These are phyloP conservation scores for Pichia sp. DNA, from an alignment of 1,139 yeast genomes.

Conservation along the genomic window DNA sequence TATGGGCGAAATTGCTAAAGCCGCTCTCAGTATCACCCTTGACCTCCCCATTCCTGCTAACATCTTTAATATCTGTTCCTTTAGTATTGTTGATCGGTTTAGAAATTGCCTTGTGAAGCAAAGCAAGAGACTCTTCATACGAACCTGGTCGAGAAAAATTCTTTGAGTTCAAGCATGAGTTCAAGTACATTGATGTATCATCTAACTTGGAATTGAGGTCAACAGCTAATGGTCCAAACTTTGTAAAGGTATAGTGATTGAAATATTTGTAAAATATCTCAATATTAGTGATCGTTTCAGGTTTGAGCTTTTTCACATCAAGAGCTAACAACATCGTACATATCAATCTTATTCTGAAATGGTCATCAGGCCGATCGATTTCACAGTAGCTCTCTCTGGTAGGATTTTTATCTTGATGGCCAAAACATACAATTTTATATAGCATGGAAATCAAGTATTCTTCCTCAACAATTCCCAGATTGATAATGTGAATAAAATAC, in stretches of 20 bases:
- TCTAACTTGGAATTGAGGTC: conserved; percentile 57
- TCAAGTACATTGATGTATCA: conserved; percentile 38
- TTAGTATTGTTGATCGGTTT: background rate
- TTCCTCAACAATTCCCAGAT: conserved; percentile 45
- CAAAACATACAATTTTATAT: conserved; percentile 61
- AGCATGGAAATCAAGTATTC: conserved; percentile 49
- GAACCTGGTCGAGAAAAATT: conserved; percentile 38
- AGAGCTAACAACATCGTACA: conserved; percentile 26
- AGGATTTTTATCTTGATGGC: conserved; percentile 65
- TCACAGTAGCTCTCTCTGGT: conserved; percentile 41
- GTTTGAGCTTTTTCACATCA: background rate
- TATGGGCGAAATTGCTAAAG: no score
- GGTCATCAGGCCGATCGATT: conserved; percentile 62
- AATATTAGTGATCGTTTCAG: conserved; percentile 4
- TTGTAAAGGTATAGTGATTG: conserved; percentile 71
- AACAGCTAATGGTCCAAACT: conserved; percentile 59
- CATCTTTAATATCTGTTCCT: background rate
- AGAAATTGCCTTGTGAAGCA: conserved; percentile 33
- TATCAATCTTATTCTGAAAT: conserved; percentile 63
- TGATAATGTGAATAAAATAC: conserved; percentile 57
- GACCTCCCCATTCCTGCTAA: background rate
- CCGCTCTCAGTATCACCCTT: background rate
- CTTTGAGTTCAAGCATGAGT: conserved; percentile 20
- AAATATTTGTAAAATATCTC: conserved; percentile 50
- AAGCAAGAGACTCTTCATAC: conserved; percentile 40